phyloP scores from a whole-genome alignment of 805 yeast genomes.

The Wickerhamiella bombiphila region DNA sequence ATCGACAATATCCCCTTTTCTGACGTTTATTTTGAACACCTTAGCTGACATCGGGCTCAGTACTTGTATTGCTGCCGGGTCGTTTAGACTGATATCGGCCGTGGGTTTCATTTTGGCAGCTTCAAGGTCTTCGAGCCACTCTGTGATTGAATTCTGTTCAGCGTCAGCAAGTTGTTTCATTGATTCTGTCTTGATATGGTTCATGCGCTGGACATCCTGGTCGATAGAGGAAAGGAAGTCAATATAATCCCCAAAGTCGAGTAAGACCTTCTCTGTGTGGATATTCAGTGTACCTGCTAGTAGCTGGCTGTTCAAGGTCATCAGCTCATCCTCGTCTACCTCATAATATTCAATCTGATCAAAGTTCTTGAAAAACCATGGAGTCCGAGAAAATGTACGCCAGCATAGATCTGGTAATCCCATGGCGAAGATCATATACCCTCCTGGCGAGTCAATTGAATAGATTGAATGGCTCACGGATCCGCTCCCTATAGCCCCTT shows the following conservation, averaged over 20 bases:
- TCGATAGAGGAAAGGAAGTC: no score
- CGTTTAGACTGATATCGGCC: no score
- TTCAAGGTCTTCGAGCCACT: constrained; percentile 43
- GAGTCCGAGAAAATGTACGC: constrained; percentile 28
- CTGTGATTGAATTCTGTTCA: constrained; percentile 73
- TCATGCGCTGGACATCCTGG: no score
- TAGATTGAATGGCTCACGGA: constrained; percentile 97
- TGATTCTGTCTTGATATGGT: constrained; percentile 55
- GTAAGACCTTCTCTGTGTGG: constrained; percentile 58
- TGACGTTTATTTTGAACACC: constrained; percentile 75
- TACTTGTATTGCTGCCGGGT: constrained; percentile 55
- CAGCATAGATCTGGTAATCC: constrained; percentile 63
- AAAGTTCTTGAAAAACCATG: constrained; percentile 83
- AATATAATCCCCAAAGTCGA: constrained; percentile 65
- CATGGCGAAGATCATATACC: constrained; percentile 86
- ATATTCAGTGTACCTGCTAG: constrained; percentile 67
- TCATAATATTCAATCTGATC: constrained; percentile 92
- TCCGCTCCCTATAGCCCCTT: constrained; percentile 93
- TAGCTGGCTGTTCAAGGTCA: constrained; percentile 51
- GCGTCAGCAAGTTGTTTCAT: constrained; percentile 36
- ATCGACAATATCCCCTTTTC: constrained; percentile 59
- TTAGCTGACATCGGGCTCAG: constrained; percentile 89
- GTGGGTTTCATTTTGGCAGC: no score
- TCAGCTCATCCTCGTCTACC: constrained; percentile 73
- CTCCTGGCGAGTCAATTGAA: constrained; percentile 96